Evolutionary conservation across 2,329 filamentous ascomycete species (phyloP), one percentile per base, ranked within the genome.

Genomic region (Hypoxylon sp.): DNA sequence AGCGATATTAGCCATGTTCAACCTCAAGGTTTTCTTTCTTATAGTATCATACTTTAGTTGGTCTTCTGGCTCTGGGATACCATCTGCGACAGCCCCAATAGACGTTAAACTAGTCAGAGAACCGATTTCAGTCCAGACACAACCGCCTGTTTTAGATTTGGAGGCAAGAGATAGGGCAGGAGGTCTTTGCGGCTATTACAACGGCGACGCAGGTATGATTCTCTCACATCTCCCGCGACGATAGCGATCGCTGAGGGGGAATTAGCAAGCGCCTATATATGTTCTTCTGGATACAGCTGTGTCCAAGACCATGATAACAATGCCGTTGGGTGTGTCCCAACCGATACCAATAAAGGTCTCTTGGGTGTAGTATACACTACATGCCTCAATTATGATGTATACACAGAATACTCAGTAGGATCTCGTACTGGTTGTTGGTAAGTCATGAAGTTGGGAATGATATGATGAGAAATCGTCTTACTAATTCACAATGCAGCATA

Each of bases 131-230:
- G 21, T 34, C 3, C 17, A 56, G n/a, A 63, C 60, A 34, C 36
- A 46, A 19, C 46, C 60, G 10, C 36, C 52, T 13, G 25, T 52
- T 23, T 13, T 36, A 2, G 28, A 34, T 23, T 41, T 63, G 14
- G 46, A 63, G 36, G 60, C 52, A 2, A 63, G 52, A 32, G 19
- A 57, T 14, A 45, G 60, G 21, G 52, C 52, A 7, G 52, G 52
- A 3, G 52, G 52, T 25, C 38, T 60, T 17, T 65, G 62, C 9
- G 62, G 56, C 6, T 65, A 60, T 17, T 56, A 51, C 49, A 30
- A 55, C n/a, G 62, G 62, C n/a, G 62, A 65, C 25, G 49, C 43
- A 56, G 62, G 62, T 65, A 63, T 17, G n/a, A 46, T 11, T 32
- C 0, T n/a, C 25, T 19, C 11, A 19, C 45, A 11, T n/a, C 38